These are phyloP conservation scores for Pseudoscleropodium purum DNA, from an alignment of 225 moss, liverwort and hornwort species.

Conservation along the genomic window DNA sequence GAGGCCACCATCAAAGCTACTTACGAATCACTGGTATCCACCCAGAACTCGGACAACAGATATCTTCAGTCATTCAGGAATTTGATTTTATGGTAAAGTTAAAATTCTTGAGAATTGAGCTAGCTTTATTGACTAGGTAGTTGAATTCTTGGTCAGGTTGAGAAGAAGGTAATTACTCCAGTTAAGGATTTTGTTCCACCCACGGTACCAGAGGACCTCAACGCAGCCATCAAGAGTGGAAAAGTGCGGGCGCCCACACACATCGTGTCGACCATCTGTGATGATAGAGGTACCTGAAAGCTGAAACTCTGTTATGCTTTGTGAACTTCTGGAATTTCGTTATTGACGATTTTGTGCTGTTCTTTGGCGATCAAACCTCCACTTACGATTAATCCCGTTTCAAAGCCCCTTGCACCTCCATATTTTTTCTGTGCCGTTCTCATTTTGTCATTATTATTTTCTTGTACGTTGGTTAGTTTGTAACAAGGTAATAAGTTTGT, in stretches of 20 bases:
- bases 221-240: conserved; percentile 72
- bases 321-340: not conserved
- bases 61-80: not conserved
- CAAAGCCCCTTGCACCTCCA: not conserved
- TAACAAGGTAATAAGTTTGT: not conserved
- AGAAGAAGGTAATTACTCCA: conserved; percentile 57
- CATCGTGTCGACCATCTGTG: conserved; percentile 91
- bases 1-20: conserved; percentile 69
- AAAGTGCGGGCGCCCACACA: conserved; percentile 89
- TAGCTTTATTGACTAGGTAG: not conserved
- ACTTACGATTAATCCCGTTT: not conserved
- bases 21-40: conserved; percentile 44
- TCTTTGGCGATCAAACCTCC: not conserved
- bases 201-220: conserved; percentile 78
- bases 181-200: conserved; percentile 41
- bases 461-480: not conserved
- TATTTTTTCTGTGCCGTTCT: not conserved
- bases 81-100: not conserved
- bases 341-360: not conserved
- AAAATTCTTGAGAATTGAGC: not conserved
- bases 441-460: not conserved
- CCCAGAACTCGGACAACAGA: not conserved
- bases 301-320: not conserved
- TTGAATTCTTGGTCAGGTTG: conserved; percentile 18
- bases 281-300: conserved; percentile 57